phyloP scores from a whole-genome alignment of 1,284 basidiomycete species.

The Trametes polyzona region DNA sequence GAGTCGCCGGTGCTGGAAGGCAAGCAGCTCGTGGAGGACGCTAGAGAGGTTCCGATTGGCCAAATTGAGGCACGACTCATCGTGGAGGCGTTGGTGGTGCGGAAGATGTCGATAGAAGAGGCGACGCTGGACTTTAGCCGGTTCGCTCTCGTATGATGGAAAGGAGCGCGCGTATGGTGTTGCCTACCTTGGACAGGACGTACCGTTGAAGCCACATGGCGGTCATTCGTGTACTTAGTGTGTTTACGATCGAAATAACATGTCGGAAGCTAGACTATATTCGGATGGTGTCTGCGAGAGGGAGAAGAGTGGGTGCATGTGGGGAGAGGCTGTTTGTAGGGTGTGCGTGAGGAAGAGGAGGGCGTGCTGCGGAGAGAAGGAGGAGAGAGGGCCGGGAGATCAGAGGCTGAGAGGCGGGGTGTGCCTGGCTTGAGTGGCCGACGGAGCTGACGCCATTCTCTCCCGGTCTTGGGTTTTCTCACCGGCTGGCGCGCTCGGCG shows the following conservation, averaged over 20 bases:
- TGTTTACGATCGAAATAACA: background rate
- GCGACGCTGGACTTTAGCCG: slow-evolving; percentile 74
- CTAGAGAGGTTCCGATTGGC: slow-evolving; percentile 4
- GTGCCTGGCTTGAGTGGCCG: slow-evolving; percentile 4
- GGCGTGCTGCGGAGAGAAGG: slow-evolving; percentile 1
- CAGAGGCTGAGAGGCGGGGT: background rate
- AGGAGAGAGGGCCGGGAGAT: background rate
- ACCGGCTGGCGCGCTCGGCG: background rate
- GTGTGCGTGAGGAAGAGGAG: background rate
- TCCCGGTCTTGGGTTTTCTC: slow-evolving; percentile 1
- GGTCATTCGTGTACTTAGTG: background rate
- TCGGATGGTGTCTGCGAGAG: background rate
- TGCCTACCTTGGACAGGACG: background rate
- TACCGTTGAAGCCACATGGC: background rate
- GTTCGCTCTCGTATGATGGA: slow-evolving; percentile 47
- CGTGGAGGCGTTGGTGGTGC: slow-evolving; percentile 78
- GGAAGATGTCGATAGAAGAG: slow-evolving; percentile 74
- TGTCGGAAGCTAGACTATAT: background rate
- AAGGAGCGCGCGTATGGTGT: background rate
- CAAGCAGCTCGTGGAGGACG: slow-evolving; percentile 9
- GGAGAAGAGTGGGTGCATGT: background rate
- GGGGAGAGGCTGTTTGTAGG: background rate
- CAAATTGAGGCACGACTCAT: slow-evolving; percentile 57
- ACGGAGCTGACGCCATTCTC: background rate
- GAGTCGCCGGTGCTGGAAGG: slow-evolving; percentile 11